Base-by-base conservation (phyloP, 345 rosid species). In the Mallotus nudiflorus region DNA sequence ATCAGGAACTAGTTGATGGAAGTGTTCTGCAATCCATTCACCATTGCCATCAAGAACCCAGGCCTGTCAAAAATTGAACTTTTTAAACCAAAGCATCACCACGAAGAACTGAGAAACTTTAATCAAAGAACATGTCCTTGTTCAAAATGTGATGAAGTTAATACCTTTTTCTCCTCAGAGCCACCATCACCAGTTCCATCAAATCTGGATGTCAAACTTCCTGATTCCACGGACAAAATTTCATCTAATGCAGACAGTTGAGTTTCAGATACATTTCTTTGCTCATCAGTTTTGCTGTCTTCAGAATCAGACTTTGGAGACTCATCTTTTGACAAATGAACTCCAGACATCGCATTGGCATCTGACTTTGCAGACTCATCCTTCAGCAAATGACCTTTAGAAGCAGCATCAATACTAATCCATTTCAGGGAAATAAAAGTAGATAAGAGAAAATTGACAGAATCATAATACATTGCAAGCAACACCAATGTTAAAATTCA, bases 1-100 rank as follows among this genome's bases (percentile, higher is more conserved):
- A 76, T 94, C 96, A 67, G 98, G 97, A 79, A 94, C 91, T 65
- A 94, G 93, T 72, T 94, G 89, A 71, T 81, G 14, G 77, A 94
- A 91, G 73, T 67, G 84, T 70, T 88, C 86, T 6, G 89, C 89
- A 80, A 94, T 94, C 82, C 81, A 82, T 80, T 86, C 89, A 81
- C 76, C 75, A 73, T 82, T 81, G 81, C 85, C 95, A 77, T 70
- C 75, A 65, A 85, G 82, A 79, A 93, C 95, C 93, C 89, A 88
- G 46, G 83, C 88, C 97, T 91, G 86, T 78, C 44, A 76, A 75
- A 57, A 73, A 61, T 48, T 50, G 46, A 53, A 70, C 58, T 70
- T 75, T 31, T 40, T 9, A 65, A 58, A 74, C 46, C 53, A 65
- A 73, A 71, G 55, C 31, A 55, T 50, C 59, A 75, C 54, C 35